Percentiles rank a stretch among this genome's conserved stretches.
Evolutionary conservation across 2,329 filamentous ascomycete species (phyloP).

Genomic region (Sordariomycetes sp.): DNA sequence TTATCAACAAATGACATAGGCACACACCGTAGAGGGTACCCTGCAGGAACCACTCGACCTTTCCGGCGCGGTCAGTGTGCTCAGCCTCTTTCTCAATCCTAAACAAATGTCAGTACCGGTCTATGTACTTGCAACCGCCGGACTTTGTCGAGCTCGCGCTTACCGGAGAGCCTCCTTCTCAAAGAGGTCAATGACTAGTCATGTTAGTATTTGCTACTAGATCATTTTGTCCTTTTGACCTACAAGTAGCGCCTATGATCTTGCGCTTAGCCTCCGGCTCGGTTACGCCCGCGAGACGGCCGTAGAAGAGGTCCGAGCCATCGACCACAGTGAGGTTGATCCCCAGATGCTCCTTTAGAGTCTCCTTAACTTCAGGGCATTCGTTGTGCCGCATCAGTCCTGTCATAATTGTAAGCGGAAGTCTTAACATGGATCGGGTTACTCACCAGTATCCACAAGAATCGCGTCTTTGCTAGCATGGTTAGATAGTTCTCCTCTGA

Average conservation of each 20-base stretch:
- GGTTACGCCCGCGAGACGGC: constrained; percentile 61
- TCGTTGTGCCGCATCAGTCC: constrained; percentile 75
- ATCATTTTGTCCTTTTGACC: constrained; percentile 3
- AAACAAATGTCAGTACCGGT: constrained; percentile 6
- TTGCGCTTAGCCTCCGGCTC: constrained; percentile 86
- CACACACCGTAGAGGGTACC: constrained; percentile 55
- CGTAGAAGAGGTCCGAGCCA: constrained; percentile 68
- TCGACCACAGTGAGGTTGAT: constrained; percentile 89
- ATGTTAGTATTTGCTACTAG: no score
- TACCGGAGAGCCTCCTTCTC: constrained; percentile 56
- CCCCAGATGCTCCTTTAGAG: constrained; percentile 66
- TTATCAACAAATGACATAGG: neutral
- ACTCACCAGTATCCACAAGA: constrained; percentile 68
- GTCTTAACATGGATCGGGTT: constrained; percentile 6
- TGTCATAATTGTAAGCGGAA: constrained; percentile 6
- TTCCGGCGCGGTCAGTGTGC: constrained; percentile 57
- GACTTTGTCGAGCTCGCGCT: constrained; percentile 2
- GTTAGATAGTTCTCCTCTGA: neutral
- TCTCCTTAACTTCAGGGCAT: constrained; percentile 71
- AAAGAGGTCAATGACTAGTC: constrained; percentile 52
- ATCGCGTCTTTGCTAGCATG: constrained; percentile 44
- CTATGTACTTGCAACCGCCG: no score
- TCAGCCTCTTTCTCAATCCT: constrained; percentile 62
- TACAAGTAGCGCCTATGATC: constrained; percentile 66
- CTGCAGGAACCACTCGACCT: constrained; percentile 81